Evolutionary conservation across 2,329 filamentous ascomycete species (phyloP).

Genomic region (Cytospora leucostoma): DNA sequence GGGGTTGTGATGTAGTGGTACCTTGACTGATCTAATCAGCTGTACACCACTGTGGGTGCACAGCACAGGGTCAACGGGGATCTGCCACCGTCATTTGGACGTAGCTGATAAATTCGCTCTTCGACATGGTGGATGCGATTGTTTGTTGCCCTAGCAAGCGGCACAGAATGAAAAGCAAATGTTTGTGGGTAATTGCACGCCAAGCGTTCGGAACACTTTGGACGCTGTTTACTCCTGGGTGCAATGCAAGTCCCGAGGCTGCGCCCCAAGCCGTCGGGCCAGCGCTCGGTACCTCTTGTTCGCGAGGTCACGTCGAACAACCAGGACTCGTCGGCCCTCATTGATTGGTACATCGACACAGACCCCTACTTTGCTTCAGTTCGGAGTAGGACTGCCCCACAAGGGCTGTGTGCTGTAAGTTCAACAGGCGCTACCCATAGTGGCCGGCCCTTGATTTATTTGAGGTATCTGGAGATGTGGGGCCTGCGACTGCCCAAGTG

Average conservation of each 20-base stretch:
- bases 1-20: background rate
- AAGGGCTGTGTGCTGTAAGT: conserved; percentile 9
- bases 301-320: background rate
- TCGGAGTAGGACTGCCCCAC: conserved; percentile 3
- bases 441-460: conserved; percentile 8
- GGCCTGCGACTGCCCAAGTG: background rate
- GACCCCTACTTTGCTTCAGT: background rate
- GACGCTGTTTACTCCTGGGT: conserved; percentile 11
- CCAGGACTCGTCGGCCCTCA: background rate
- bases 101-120: background rate
- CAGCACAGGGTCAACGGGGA: background rate
- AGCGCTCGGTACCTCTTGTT: background rate
- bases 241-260: conserved; percentile 2
- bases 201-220: conserved; percentile 3
- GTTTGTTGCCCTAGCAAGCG: background rate
- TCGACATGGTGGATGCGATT: background rate
- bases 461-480: background rate
- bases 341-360: conserved; percentile 5
- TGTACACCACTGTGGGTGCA: background rate
- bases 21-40: background rate
- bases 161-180: background rate
- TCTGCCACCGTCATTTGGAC: background rate
- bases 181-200: background rate
- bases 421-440: background rate
- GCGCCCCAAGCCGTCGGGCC: conserved; percentile 1